Conservation (phyloP, 768 basidiomycete genomes). For the Mycena crocata region DNA sequence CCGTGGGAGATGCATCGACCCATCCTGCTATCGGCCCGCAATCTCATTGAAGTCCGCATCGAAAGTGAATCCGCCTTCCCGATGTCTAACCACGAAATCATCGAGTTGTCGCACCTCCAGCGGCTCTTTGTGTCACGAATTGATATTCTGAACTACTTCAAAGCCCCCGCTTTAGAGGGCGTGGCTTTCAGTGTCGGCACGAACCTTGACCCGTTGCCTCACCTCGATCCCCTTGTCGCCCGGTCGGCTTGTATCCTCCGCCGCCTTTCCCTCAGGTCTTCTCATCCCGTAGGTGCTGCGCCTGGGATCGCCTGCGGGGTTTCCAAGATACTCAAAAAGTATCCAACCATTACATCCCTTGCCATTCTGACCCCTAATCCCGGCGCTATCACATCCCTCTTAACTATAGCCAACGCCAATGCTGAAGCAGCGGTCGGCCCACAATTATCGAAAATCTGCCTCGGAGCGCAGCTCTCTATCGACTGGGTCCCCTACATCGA, state of each 20-base stretch:
- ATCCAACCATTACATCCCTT: background rate
- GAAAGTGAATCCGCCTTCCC: background rate
- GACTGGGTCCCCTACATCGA: background rate
- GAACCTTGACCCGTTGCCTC: no score
- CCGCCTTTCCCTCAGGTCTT: background rate
- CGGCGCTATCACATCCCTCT: background rate
- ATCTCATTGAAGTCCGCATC: conserved; percentile 10
- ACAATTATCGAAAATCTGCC: background rate
- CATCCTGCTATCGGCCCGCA: background rate
- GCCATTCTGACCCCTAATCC: background rate
- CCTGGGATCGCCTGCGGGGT: no score
- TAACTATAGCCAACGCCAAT: background rate
- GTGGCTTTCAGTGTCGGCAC: background rate
- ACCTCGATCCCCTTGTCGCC: background rate
- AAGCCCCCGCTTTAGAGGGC: conserved; percentile 3
- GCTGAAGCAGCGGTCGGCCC: background rate
- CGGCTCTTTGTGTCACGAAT: background rate
- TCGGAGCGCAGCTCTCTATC: background rate
- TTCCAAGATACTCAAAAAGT: background rate
- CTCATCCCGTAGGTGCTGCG: no score
- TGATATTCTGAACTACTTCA: background rate
- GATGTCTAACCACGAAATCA: background rate
- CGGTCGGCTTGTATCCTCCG: conserved; percentile 4
- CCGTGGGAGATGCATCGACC: conserved; percentile 1
- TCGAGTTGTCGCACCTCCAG: conserved; percentile 1